Base-by-base conservation (phyloP, 768 basidiomycete species). In the Hydnomerulius pinastri region DNA sequence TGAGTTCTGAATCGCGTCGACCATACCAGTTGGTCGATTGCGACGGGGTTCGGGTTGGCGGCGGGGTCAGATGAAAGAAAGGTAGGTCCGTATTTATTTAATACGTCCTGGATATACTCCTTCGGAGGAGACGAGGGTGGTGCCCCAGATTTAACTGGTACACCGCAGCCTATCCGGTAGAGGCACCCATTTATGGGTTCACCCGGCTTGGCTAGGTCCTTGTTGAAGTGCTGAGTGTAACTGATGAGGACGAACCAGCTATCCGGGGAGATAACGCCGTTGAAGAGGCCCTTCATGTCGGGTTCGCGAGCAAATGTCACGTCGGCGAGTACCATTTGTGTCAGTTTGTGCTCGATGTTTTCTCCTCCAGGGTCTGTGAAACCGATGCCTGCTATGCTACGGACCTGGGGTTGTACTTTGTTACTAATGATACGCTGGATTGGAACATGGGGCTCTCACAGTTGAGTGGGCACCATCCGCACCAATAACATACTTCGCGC, bases 391-490 rank as follows among this genome's bases (percentile, higher is more conserved):
- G 67, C 65, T 33, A 69, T 49, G 38, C 67, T 57, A 44, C 79
- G 75, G 21, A 79, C 60, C 78, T 80, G 39, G 18, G 18, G 1
- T 18, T 9, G 32, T 24, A 32, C 27, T 11, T n/a, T 41, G 33
- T 12, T 13, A 5, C 17, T 32, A 11, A 15, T 32, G 30, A 17
- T 17, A 32, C 21, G 29, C 12, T 23, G 12, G 18, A 46, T 18
- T 7, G 35, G 4, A 37, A 10, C 12, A 15, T 24, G 7, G 29
- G 18, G 9, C 46, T 64, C 68, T 43, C 55, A 80, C 79, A 18
- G 61, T 56, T 1, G 78, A 80, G 48, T 59, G 68, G 6, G 75
- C 64, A 6, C 79, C 79, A 55, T 81, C 78, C 12, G 78, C 76
- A 27, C 75, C 79, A 35, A 80, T 57, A 10, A 79, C 72, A 56